Percentiles rank a stretch among this genome's conserved stretches.
Conservation (phyloP, 192 early-diverging fungal genomes). For the Coemansia sp. region DNA sequence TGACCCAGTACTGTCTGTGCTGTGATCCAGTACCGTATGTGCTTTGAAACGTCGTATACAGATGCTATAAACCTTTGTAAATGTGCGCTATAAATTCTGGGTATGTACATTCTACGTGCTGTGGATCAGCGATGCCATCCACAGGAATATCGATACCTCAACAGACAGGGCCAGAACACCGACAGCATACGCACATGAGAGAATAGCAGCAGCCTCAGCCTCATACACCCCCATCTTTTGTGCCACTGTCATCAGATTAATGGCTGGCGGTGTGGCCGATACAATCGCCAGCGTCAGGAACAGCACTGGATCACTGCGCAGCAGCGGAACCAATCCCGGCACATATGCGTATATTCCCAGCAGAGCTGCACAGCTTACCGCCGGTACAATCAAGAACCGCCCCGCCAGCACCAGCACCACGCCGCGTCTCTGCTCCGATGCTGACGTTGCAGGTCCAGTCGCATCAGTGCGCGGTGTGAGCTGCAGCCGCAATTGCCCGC, state of each 20-base stretch:
- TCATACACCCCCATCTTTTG: conserved; percentile 65
- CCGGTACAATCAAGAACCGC: conserved; percentile 46
- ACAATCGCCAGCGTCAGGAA: conserved; percentile 61
- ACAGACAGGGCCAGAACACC: conserved; percentile 32
- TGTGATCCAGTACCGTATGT: too few species aligned
- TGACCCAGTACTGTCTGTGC: background rate
- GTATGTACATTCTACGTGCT: background rate
- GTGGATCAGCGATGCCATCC: conserved; percentile 13
- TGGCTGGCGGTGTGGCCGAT: conserved; percentile 63
- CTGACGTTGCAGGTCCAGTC: background rate
- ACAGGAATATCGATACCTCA: conserved; percentile 42
- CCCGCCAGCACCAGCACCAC: conserved; percentile 35
- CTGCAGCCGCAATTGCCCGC: conserved; percentile 58
- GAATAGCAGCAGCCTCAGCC: conserved; percentile 60
- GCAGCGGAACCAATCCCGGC: conserved; percentile 38
- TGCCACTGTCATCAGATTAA: conserved; percentile 67
- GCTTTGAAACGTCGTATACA: too few species aligned
- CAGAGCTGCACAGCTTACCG: conserved; percentile 24
- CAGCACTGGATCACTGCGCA: conserved; percentile 60
- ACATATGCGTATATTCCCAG: conserved; percentile 27
- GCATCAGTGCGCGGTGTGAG: background rate
- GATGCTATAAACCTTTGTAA: too few species aligned
- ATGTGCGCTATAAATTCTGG: background rate
- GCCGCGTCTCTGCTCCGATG: conserved; percentile 19
- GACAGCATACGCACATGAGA: conserved; percentile 62